Base-by-base conservation (phyloP, 306 rosid genomes). In the Abrus pulchellus region DNA sequence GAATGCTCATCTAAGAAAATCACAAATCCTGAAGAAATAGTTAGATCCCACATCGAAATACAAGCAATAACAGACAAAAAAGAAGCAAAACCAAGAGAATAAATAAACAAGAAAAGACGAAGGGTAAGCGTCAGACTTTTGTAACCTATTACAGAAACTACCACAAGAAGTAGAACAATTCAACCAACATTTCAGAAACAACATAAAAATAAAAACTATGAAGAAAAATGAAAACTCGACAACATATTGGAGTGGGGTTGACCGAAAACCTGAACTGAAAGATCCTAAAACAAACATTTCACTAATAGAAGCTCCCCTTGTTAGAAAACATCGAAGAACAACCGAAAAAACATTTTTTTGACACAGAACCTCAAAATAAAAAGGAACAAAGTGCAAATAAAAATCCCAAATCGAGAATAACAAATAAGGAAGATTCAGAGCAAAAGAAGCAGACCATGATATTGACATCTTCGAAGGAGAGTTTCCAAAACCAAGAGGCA, bases 381-480 rank as follows among this genome's bases (percentile, higher is more conserved):
- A 34, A 30, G 62, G 9, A 59, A 68, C 12, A 59, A 75, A 62
- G 47, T 44, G 74, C 7, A 73, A 20, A 54, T 29, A 41, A 57
- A 78, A 74, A 76, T 52, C 82, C 61, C 79, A 85, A 48, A 72
- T 76, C 74, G 34, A 13, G 20, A 80, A 66, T 47, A 30, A 40
- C 34, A 27, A 1, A 64, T 48, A 44, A 70, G 7, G 48, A 55
- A 44, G 14, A 49, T 1, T 36, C 68, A 13, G 44, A 13, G 70
- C 2, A 38, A 45, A 63, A 70, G 79, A 79, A 29, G 48, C 83
- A 59, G 49, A 96, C 99, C 99, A 65, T 93, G 98, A 86, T 96
- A 96, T 63, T 90, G 90, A 86, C 99, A 96, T 79, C 89, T 90
- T 65, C 92, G 90, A 50, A 96, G 99, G 27, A 93, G 83, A 76